phyloP scores from a whole-genome alignment of 768 basidiomycete species.

The Amyloporia xantha region DNA sequence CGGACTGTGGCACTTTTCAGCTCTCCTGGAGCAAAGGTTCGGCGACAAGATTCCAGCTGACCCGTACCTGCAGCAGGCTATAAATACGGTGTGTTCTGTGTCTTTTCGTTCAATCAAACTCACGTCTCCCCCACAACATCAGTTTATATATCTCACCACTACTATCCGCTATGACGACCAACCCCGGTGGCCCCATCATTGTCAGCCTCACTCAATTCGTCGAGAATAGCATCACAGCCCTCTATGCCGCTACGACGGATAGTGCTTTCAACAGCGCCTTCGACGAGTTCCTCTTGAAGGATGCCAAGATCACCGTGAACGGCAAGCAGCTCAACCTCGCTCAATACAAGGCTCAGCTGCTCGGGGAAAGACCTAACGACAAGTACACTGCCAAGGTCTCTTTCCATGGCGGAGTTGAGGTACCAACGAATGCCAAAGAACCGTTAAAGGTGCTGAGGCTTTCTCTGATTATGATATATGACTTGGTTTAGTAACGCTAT shows the following conservation, averaged over 20 bases:
- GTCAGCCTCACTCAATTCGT: conserved; percentile 38
- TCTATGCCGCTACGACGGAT: conserved; percentile 33
- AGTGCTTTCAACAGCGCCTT: conserved; percentile 32
- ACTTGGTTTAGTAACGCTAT: too few species aligned
- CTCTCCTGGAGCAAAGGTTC: too few species aligned
- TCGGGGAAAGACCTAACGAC: conserved; percentile 17
- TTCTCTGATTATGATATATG: too few species aligned
- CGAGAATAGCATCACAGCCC: conserved; percentile 29
- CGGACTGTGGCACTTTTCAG: too few species aligned
- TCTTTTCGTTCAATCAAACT: too few species aligned
- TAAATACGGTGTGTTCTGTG: too few species aligned
- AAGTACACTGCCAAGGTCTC: conserved; percentile 22
- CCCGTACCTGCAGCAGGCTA: too few species aligned
- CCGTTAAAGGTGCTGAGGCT: not conserved
- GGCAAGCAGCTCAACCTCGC: conserved; percentile 31
- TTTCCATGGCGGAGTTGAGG: conserved; percentile 26
- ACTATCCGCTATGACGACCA: too few species aligned
- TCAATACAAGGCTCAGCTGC: conserved; percentile 33
- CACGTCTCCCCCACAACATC: too few species aligned
- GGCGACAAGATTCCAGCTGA: too few species aligned
- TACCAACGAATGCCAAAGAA: conserved; percentile 5
- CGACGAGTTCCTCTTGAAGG: conserved; percentile 32
- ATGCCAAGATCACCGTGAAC: conserved; percentile 35
- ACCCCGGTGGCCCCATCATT: conserved; percentile 34
- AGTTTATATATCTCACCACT: too few species aligned